Base-by-base conservation (phyloP, 495 filamentous ascomycete species). In the Xylaria castorea region DNA sequence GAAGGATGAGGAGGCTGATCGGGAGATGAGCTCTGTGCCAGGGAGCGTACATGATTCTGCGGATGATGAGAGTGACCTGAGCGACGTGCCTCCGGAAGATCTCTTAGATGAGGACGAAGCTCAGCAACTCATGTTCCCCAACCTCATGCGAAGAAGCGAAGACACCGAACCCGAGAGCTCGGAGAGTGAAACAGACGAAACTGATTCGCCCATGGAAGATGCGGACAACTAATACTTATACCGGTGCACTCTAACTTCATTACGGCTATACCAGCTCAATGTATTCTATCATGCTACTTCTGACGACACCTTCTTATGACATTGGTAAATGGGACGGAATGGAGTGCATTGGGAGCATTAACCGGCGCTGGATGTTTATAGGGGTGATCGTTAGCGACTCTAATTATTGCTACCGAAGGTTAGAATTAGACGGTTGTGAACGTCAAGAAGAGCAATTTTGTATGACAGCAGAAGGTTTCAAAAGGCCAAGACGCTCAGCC, bases 21-120 rank as follows among this genome's bases (percentile, higher is more conserved):
- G 78, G 3, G 75, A 76, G 34, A 73, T 80, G 18, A 82, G 78
- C 42, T 83, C 79, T 16, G 84, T 83, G 7, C 86, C 89, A 0
- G 86, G 88, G 18, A 92, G 89, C 75, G 78, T 92, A 18, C 91
- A 93, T 71, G 93, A 94, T 68, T 91, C 88, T 65, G 93, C 91
- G 0, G 92, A 94, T 73, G 92, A 94, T 71, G 93, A 95, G 80
- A 94, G 91, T 77, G 92, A 94, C 71, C 81, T 94, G 9, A 94
- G 91, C 66, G 92, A 95, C 67, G 86, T 91, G 44, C 78, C 78
- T 3, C 85, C 87, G 4, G 84, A 88, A 18, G 84, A 83, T 61
- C 83, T 85, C 42, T 38, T 80, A 30, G 85, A 87, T 65, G 81
- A 86, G 57, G 81, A 86, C 22, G 78, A 81, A 61, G 82, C 83